Evolutionary conservation across 805 yeast species (phyloP).

Genomic region (Candida bentonensis): DNA sequence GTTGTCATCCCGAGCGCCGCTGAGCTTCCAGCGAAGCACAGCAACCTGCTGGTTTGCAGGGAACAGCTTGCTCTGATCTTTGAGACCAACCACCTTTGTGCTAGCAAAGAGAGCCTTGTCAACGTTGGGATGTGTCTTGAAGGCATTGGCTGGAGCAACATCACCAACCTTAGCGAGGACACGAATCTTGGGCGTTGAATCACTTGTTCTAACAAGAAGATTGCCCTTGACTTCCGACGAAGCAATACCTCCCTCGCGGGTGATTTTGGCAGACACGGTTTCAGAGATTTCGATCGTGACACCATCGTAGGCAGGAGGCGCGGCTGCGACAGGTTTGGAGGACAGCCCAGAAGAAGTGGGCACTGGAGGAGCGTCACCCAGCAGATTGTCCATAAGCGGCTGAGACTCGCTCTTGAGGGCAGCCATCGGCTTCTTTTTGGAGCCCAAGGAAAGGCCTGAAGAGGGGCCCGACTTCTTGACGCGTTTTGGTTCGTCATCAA

Average conservation of each 20-base stretch:
- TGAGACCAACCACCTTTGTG: slow-evolving; percentile 49
- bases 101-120: slow-evolving; percentile 59
- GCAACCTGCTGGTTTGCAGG: slow-evolving; percentile 84
- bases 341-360: background rate
- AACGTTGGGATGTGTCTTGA: slow-evolving; percentile 92
- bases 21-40: slow-evolving; percentile 83
- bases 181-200: slow-evolving; percentile 55
- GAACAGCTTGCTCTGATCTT: slow-evolving; percentile 67
- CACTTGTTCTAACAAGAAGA: slow-evolving; percentile 72
- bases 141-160: slow-evolving; percentile 43
- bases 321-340: background rate
- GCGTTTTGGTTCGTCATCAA: slow-evolving; percentile 5
- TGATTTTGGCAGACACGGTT: slow-evolving; percentile 3
- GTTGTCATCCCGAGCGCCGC: slow-evolving; percentile 44
- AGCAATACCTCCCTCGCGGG: slow-evolving; percentile 14
- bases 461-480: background rate
- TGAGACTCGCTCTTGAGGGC: slow-evolving; percentile 13
- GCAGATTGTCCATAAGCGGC: background rate
- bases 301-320: background rate
- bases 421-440: background rate
- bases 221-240: slow-evolving; percentile 77
- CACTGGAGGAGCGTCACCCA: background rate
- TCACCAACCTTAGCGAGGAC: slow-evolving; percentile 41
- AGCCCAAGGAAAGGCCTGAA: background rate
- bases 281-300: background rate